phyloP scores from a whole-genome alignment of 306 rosid genomes.

The Nissolia schottii region DNA sequence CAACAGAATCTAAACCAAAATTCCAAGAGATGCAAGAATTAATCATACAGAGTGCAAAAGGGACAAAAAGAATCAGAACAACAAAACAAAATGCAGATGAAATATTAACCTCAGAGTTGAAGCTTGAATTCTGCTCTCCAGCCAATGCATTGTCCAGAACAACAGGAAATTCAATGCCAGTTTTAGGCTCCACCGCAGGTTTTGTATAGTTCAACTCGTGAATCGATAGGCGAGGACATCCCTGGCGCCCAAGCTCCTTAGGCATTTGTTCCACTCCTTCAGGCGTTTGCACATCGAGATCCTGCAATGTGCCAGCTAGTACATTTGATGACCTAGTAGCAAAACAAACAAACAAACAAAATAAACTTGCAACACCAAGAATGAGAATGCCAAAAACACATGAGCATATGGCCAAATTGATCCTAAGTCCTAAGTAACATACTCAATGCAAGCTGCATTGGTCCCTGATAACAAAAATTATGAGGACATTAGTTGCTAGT shows the following conservation, averaged over 20 bases:
- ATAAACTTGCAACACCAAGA: neutral
- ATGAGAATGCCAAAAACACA: neutral
- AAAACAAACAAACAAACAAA: conserved; percentile 20
- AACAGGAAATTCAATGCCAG: conserved; percentile 88
- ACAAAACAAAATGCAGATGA: neutral
- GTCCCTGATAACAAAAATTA: no score
- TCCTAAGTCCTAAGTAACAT: no score
- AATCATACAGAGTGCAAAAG: neutral
- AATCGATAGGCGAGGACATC: conserved; percentile 42
- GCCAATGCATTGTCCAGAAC: conserved; percentile 48
- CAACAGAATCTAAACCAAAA: conserved; percentile 4
- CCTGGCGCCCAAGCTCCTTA: conserved; percentile 51
- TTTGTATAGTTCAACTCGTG: conserved; percentile 49
- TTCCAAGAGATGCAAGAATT: neutral
- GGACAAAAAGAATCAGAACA: neutral
- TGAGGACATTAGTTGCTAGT: no score
- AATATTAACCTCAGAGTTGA: conserved; percentile 67
- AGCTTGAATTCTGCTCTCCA: conserved; percentile 44
- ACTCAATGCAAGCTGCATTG: no score
- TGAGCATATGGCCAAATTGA: neutral
- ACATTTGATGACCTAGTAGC: conserved; percentile 65
- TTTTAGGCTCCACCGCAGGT: conserved; percentile 73
- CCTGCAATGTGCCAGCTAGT: conserved; percentile 50
- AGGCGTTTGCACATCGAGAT: conserved; percentile 40
- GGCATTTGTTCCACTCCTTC: conserved; percentile 47